These are phyloP conservation scores for Sporothrix brasiliensis DNA, from an alignment of 2,329 filamentous ascomycete species.

Conservation along the genomic window DNA sequence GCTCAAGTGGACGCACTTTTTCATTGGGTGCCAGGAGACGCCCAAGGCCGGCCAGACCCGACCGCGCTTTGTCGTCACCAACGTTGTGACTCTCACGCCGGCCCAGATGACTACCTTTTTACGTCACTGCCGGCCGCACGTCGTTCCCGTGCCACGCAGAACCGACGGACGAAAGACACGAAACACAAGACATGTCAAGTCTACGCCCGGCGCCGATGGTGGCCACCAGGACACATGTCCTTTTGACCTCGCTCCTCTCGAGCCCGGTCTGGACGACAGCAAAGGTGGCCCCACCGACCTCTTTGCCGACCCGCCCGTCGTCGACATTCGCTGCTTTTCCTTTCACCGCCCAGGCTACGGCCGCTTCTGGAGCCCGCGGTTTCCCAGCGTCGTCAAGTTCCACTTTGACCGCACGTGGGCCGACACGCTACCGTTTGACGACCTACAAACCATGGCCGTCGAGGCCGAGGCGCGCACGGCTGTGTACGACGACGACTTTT, in stretches of 20 bases:
- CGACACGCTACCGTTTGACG: conserved; percentile 69
- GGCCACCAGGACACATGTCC: neutral
- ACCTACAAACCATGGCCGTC: conserved; percentile 66
- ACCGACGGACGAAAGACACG: neutral
- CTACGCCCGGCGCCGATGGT: too few relatives aligned
- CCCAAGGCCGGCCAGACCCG: conserved; percentile 33
- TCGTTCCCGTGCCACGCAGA: conserved; percentile 41
- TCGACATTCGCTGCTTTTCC: conserved; percentile 77
- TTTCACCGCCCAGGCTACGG: conserved; percentile 74
- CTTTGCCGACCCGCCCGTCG: conserved; percentile 73
- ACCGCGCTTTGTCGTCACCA: conserved; percentile 69
- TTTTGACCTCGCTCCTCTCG: conserved; percentile 51
- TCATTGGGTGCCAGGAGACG: conserved; percentile 71
- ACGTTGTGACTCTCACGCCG: conserved; percentile 60
- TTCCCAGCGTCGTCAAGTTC: conserved; percentile 74
- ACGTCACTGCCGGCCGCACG: conserved; percentile 50
- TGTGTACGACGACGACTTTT: neutral
- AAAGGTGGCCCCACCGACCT: conserved; percentile 51
- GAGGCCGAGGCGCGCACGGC: conserved; percentile 42
- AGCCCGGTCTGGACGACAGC: conserved; percentile 49
- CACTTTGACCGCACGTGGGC: conserved; percentile 73
- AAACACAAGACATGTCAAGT: too few relatives aligned
- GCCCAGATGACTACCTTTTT: conserved; percentile 56
- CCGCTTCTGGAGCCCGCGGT: conserved; percentile 73
- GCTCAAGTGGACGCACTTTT: conserved; percentile 77